These are phyloP conservation scores for Acanthamoeba lenticulata DNA, from an alignment of 208 protist genomes.

Conservation along the genomic window DNA sequence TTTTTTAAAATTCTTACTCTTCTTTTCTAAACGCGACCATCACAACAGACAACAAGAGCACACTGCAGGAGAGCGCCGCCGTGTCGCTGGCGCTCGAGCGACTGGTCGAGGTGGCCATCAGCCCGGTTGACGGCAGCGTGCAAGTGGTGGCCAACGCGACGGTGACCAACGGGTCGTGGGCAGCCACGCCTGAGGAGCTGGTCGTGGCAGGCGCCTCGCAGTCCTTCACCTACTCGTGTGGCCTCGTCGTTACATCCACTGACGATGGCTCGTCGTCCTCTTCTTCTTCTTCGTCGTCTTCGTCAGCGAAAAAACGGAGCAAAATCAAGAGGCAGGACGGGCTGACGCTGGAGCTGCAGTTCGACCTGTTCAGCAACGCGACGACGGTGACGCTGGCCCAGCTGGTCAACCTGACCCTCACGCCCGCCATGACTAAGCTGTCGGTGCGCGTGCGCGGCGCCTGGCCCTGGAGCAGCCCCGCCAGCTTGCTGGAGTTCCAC, in stretches of 20 bases:
- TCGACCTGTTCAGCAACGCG: not conserved
- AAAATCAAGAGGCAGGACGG: not conserved
- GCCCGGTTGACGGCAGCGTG: not conserved
- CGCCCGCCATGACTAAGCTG: not conserved
- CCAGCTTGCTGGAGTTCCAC: not conserved
- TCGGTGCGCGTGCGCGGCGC: not conserved
- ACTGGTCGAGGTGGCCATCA: not conserved
- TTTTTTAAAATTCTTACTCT: too few relatives aligned
- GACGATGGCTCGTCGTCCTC: too few relatives aligned
- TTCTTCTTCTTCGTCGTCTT: not conserved
- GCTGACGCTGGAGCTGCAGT: conserved; percentile 20
- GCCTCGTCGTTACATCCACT: too few relatives aligned
- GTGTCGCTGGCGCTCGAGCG: not conserved
- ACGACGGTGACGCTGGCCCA: not conserved
- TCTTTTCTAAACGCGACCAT: not conserved
- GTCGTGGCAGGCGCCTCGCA: not conserved
- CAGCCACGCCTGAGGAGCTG: not conserved
- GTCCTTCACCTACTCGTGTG: conserved; percentile 13
- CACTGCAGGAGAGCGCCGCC: not conserved
- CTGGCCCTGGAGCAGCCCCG: not conserved
- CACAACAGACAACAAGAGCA: not conserved
- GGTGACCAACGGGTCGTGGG: not conserved
- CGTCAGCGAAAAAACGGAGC: not conserved
- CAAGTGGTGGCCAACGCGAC: not conserved
- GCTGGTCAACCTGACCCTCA: not conserved